A percentile compares a stretch with the other conserved stretches of the same genome.
Evolutionary conservation across 768 basidiomycete genomes (phyloP).

Genomic region (Leccinum longicurvipes): DNA sequence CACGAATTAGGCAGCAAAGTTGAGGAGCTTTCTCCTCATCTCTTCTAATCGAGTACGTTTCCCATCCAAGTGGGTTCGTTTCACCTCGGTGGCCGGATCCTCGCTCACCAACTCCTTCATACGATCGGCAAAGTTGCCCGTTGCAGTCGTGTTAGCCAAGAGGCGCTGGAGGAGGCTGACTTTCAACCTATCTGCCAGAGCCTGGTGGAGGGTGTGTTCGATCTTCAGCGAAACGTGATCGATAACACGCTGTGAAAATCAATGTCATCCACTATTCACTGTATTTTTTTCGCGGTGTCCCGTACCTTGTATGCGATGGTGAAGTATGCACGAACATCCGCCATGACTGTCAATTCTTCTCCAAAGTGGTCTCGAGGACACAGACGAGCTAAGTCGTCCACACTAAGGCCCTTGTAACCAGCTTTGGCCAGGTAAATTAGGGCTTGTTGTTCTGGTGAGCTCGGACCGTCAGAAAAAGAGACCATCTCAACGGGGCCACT

Average conservation of each 20-base stretch:
- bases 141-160: constrained; percentile 17
- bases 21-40: constrained; percentile 36
- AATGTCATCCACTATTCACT: neutral
- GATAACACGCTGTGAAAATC: constrained; percentile 44
- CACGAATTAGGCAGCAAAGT: constrained; percentile 19
- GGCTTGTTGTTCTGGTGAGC: constrained; percentile 2
- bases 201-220: constrained; percentile 42
- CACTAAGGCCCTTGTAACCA: constrained; percentile 22
- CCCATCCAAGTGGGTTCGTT: constrained; percentile 33
- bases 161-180: constrained; percentile 35
- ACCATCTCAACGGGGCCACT: too few relatives aligned
- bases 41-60: constrained; percentile 36
- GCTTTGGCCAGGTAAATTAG: constrained; percentile 29
- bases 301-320: constrained; percentile 52
- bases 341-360: constrained; percentile 50
- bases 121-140: constrained; percentile 22
- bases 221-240: constrained; percentile 52
- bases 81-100: constrained; percentile 36
- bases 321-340: constrained; percentile 54
- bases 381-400: constrained; percentile 28
- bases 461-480: too few relatives aligned
- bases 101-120: constrained; percentile 46
- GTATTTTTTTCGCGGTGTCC: neutral
- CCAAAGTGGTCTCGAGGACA: constrained; percentile 28
- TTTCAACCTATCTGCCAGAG: constrained; percentile 35